Base-by-base conservation (phyloP, 2,329 filamentous ascomycete genomes). In the Paracorniculantispora psalliotae region DNA sequence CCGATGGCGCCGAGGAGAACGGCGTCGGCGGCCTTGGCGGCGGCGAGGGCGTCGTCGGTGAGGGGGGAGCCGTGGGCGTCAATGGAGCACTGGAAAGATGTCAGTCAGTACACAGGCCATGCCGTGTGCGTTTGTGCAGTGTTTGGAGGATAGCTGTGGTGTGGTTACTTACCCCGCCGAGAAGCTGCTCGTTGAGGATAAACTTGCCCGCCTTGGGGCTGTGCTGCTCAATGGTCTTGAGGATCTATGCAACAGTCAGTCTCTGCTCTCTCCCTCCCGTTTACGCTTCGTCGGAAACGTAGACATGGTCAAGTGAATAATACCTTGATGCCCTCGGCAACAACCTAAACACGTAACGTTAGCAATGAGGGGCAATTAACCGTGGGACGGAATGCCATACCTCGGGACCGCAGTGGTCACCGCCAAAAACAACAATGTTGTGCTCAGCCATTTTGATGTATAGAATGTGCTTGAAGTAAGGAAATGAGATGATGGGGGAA, bases 1-100 rank as follows among this genome's bases (percentile, higher is more conserved):
- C 93, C 93, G 69, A 97, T 96, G 66, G 93, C 91, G 66, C 92
- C 93, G 57, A 97, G 86, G 61, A 97, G 86, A 61, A 97, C 89
- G 41, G 92, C 93, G 74, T 96, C 89, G 63, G 92, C 92, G 54
- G 82, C 79, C 75, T 96, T 92, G 65, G 91, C 92, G 37, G 91
- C 92, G 15, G 78, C 78, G 67, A 97, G 88, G 62, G 92, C 91
- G 68, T 89, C 85, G 67, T 94, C 87, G 56, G 92, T 96, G 62
- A 97, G 80, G 30, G 93, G 87, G 30, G 78, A 82, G 67, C 91
- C 90, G 69, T 86, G 85, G 19, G 86, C 86, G 69, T 97, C 87
- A 75, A 97, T 97, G 50, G 92, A 97, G 73, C 86, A 89, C 92
- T 96, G 67, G 17, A 26, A 19, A 17, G 17, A 17, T 15, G 3